Percentiles rank a stretch among this genome's conserved stretches.
Evolutionary conservation across 1,284 basidiomycete species (phyloP).

Genomic region (Afroboletus lepidellus): DNA sequence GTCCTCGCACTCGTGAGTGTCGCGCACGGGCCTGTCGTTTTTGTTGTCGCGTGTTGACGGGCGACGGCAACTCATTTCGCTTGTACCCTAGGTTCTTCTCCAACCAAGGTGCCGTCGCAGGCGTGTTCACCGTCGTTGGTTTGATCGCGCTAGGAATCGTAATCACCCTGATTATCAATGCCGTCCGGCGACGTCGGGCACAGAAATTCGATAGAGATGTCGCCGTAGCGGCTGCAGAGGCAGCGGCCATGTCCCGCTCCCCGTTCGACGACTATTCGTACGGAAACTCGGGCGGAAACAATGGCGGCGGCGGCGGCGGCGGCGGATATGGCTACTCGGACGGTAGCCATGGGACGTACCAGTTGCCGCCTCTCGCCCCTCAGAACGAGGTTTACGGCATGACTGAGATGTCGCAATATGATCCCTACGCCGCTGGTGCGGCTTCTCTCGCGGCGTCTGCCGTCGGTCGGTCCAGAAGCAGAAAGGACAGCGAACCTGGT

Average conservation of each 20-base stretch:
- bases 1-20: conserved; percentile 28
- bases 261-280: conserved; percentile 43
- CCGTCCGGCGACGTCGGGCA: conserved; percentile 60
- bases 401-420: conserved; percentile 46
- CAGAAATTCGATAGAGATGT: conserved; percentile 66
- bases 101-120: conserved; percentile 70
- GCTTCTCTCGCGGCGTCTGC: conserved; percentile 39
- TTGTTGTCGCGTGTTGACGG: not conserved
- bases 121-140: conserved; percentile 67
- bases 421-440: conserved; percentile 41
- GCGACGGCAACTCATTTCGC: conserved; percentile 8
- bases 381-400: conserved; percentile 47
- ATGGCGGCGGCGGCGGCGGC: conserved; percentile 11
- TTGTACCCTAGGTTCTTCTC: conserved; percentile 57
- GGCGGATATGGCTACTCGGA: conserved; percentile 51
- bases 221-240: conserved; percentile 59
- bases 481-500: conserved; percentile 34
- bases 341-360: conserved; percentile 60
- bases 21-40: not conserved
- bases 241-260: conserved; percentile 48
- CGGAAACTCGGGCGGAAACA: conserved; percentile 24
- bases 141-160: conserved; percentile 51
- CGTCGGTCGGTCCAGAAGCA: conserved; percentile 26
- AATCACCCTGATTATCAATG: conserved; percentile 51
- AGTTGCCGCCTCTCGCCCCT: conserved; percentile 44